Evolutionary conservation across 495 filamentous ascomycete genomes (phyloP).

Genomic region (Peziza echinospora): DNA sequence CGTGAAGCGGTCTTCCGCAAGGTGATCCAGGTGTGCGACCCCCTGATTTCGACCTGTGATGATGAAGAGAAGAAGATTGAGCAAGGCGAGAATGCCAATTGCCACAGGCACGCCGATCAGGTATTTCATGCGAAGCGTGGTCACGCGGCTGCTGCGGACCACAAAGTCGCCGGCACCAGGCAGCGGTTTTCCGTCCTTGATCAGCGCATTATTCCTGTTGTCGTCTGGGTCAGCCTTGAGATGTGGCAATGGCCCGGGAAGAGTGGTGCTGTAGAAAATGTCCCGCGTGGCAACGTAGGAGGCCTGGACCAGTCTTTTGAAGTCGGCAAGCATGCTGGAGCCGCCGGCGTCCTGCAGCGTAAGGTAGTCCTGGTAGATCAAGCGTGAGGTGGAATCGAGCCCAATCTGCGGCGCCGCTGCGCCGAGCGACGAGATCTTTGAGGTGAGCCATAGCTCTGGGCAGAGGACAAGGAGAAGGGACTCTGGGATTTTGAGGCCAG

Average conservation of each 20-base stretch:
- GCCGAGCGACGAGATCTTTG: no score
- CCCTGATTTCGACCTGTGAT: no score
- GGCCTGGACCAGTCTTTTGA: slow-evolving; percentile 2
- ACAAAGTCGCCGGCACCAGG: background rate
- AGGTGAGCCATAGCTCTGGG: no score
- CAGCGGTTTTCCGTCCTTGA: background rate
- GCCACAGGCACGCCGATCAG: background rate
- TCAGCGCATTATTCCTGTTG: background rate
- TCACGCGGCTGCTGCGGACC: background rate
- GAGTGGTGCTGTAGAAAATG: slow-evolving; percentile 4
- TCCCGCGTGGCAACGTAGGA: slow-evolving; percentile 6
- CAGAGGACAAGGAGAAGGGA: no score
- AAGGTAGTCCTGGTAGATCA: no score
- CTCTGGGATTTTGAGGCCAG: no score
- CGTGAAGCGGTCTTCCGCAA: slow-evolving; percentile 3
- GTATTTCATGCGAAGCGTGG: background rate
- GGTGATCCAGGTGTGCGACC: no score
- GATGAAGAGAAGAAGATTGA: background rate
- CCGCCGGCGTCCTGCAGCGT: background rate
- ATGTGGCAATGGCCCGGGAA: no score
- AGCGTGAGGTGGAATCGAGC: no score
- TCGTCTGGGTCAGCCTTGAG: background rate
- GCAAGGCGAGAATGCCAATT: background rate
- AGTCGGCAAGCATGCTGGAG: slow-evolving; percentile 1
- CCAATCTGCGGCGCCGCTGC: no score